Evolutionary conservation across 305 asterid genomes (phyloP).

Genomic region (Ilex paraguariensis): DNA sequence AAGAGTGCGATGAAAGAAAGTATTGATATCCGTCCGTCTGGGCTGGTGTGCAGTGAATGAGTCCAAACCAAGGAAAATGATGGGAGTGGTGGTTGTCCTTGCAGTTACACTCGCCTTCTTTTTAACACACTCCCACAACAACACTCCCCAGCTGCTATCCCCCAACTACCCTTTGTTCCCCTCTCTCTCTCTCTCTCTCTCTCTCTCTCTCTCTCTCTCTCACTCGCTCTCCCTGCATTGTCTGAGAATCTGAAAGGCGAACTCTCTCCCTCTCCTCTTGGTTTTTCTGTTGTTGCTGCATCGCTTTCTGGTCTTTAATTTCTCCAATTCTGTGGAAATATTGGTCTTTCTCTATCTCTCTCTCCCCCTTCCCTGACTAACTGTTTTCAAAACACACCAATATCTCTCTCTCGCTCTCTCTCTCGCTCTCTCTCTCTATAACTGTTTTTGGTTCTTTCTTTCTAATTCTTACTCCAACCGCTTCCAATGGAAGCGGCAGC

Average conservation of each 20-base stretch:
- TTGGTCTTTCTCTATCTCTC: constrained; percentile 1
- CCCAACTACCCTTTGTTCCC: constrained; percentile 45
- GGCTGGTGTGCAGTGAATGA: background rate
- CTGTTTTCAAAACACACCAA: constrained; percentile 25
- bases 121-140: too few species aligned
- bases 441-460: constrained; percentile 9
- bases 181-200: constrained; percentile 8
- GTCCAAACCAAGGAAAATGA: background rate
- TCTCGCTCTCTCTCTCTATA: background rate
- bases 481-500: constrained; percentile 46
- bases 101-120: too few species aligned
- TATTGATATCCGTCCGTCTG: background rate
- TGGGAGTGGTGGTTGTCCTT: background rate
- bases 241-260: constrained; percentile 4
- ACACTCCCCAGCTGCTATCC: constrained; percentile 13
- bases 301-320: constrained; percentile 56
- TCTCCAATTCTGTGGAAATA: constrained; percentile 26
- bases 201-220: constrained; percentile 31
- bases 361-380: constrained; percentile 10
- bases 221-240: constrained; percentile 1
- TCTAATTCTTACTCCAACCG: background rate
- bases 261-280: constrained; percentile 7
- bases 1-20: constrained; percentile 1
- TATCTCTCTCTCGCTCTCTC: background rate
- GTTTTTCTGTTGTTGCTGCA: constrained; percentile 41